Evolutionary conservation across 2,329 filamentous ascomycete genomes (phyloP).

Genomic region (Hypoxylon sp.): DNA sequence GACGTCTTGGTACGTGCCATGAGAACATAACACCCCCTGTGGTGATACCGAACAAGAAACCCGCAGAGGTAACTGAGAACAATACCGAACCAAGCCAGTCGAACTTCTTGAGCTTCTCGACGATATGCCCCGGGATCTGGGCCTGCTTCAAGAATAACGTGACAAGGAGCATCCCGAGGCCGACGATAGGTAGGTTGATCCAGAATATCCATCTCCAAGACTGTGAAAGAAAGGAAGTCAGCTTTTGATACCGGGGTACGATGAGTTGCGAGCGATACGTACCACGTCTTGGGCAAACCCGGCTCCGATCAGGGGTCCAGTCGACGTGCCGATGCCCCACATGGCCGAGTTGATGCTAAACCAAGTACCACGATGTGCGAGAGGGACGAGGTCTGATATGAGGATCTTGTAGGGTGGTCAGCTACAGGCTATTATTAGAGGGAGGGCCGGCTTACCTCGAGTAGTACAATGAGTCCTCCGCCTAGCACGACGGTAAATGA

Average conservation of each 20-base stretch:
- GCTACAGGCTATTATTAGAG: not conserved
- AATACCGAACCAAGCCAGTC: slow-evolving; percentile 70
- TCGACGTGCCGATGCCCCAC: slow-evolving; percentile 61
- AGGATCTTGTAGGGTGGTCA: slow-evolving; percentile 31
- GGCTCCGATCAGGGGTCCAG: slow-evolving; percentile 61
- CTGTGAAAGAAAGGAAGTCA: slow-evolving; percentile 1
- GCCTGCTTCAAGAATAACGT: slow-evolving; percentile 61
- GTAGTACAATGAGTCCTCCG: slow-evolving; percentile 53
- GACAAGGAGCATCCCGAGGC: slow-evolving; percentile 56
- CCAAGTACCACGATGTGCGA: slow-evolving; percentile 47
- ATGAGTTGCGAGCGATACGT: not conserved
- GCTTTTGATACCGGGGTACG: not conserved
- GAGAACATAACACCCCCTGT: slow-evolving; percentile 73
- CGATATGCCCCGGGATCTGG: slow-evolving; percentile 54
- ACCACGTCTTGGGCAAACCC: slow-evolving; percentile 58
- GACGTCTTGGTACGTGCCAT: slow-evolving; percentile 52
- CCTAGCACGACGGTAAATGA: slow-evolving; percentile 35
- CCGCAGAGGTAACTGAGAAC: slow-evolving; percentile 58
- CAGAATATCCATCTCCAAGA: slow-evolving; percentile 72
- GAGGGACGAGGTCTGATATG: slow-evolving; percentile 50
- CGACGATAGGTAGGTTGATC: slow-evolving; percentile 67
- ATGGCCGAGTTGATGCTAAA: slow-evolving; percentile 41
- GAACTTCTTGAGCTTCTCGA: slow-evolving; percentile 60
- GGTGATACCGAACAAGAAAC: slow-evolving; percentile 52
- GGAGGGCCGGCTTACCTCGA: slow-evolving; percentile 41